Percentiles rank a stretch among this genome's conserved stretches.
Evolutionary conservation across 495 filamentous ascomycete genomes (phyloP).

Genomic region (Hypomontagnella monticulosa): DNA sequence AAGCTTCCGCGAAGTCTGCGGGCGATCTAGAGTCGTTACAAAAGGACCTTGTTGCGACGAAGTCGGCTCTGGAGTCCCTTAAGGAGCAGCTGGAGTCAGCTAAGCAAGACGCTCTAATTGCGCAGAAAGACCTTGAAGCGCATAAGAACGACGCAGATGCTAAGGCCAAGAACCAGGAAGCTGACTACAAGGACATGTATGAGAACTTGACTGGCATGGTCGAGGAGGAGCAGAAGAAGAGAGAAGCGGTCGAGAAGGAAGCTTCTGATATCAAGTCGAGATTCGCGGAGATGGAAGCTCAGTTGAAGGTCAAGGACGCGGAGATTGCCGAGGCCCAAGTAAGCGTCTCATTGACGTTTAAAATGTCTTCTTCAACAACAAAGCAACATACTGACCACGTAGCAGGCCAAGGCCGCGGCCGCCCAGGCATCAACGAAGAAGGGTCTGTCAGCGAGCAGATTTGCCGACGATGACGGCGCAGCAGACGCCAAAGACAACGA

Average conservation of each 20-base stretch:
- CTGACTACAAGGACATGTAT: constrained; percentile 65
- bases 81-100: constrained; percentile 48
- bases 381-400: constrained; percentile 26
- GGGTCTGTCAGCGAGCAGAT: constrained; percentile 58
- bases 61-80: constrained; percentile 45
- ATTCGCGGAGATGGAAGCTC: constrained; percentile 57
- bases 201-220: constrained; percentile 60
- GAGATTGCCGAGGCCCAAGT: constrained; percentile 65
- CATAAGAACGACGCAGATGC: constrained; percentile 53
- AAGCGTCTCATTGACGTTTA: constrained; percentile 9
- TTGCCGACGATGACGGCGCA: constrained; percentile 46
- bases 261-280: constrained; percentile 46
- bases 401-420: constrained; percentile 46
- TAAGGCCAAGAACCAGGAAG: constrained; percentile 57
- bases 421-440: constrained; percentile 44
- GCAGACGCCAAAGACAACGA: constrained; percentile 36
- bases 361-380: background rate
- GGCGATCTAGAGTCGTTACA: constrained; percentile 35
- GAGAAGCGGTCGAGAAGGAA: constrained; percentile 51
- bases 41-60: constrained; percentile 41
- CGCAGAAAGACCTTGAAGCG: constrained; percentile 58
- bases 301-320: constrained; percentile 62
- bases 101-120: constrained; percentile 51
- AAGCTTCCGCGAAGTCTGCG: constrained; percentile 26
- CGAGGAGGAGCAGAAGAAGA: constrained; percentile 59